These are phyloP conservation scores for Pleurotus citrinopileatus DNA, from an alignment of 768 basidiomycete species.

Conservation along the genomic window DNA sequence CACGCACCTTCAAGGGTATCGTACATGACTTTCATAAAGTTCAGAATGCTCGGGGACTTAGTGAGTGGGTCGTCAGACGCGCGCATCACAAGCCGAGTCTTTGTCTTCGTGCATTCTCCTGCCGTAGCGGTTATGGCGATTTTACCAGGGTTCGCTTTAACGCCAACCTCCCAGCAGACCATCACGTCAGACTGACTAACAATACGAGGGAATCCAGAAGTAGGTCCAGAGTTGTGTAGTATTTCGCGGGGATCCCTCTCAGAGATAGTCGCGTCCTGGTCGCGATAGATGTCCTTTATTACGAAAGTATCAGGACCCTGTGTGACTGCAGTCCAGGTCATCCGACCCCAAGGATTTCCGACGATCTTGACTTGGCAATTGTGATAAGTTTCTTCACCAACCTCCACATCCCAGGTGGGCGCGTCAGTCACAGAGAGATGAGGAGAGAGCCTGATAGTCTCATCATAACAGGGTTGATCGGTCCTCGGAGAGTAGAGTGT, in stretches of 20 bases:
- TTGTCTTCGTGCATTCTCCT: neutral
- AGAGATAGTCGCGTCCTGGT: too few relatives aligned
- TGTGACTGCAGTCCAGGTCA: neutral
- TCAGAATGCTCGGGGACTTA: neutral
- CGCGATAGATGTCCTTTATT: neutral
- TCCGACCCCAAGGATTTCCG: neutral
- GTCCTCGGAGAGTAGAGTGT: neutral
- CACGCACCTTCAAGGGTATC: conserved; percentile 8
- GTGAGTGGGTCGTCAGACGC: neutral
- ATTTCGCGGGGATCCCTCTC: neutral
- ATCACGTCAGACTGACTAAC: neutral
- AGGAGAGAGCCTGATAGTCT: neutral
- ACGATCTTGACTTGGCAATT: neutral
- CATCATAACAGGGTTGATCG: neutral
- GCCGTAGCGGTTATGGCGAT: neutral
- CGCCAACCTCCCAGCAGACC: too few relatives aligned
- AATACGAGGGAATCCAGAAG: neutral
- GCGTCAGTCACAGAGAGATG: neutral
- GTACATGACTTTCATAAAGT: conserved; percentile 7
- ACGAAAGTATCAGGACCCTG: neutral
- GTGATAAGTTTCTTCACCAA: neutral
- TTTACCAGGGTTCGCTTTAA: neutral
- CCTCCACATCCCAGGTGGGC: neutral
- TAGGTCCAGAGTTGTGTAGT: neutral
- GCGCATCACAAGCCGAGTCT: neutral